These are phyloP conservation scores for Leersia perrieri DNA, from an alignment of 176 grass and related monocot genomes.

Conservation along the genomic window DNA sequence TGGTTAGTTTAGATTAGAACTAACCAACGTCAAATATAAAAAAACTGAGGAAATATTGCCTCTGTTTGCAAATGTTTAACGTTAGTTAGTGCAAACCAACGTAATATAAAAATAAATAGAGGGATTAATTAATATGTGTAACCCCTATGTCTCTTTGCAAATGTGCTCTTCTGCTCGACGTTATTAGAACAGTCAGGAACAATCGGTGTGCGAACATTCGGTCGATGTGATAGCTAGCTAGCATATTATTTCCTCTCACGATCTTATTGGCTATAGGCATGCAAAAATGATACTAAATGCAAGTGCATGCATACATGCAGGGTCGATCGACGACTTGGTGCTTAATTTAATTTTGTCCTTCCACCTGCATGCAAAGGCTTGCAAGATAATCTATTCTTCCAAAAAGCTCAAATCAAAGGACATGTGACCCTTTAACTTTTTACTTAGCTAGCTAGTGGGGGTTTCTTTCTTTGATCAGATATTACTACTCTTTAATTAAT, in stretches of 20 bases:
- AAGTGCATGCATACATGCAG: background rate
- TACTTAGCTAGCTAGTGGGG: background rate
- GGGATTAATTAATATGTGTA: too few relatives aligned
- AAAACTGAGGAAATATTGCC: too few relatives aligned
- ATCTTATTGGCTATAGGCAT: background rate
- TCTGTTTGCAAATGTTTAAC: too few relatives aligned
- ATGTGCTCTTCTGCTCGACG: too few relatives aligned
- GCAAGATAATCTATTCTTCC: constrained; percentile 1
- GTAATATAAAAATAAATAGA: too few relatives aligned
- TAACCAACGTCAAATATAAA: too few relatives aligned
- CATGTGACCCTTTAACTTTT: background rate
- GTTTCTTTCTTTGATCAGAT: background rate
- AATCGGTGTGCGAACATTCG: too few relatives aligned
- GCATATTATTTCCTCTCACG: background rate
- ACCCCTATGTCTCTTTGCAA: too few relatives aligned
- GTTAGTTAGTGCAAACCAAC: too few relatives aligned
- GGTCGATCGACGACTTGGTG: background rate
- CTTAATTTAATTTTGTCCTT: background rate
- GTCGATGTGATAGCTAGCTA: too few relatives aligned
- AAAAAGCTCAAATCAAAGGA: background rate
- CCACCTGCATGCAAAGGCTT: background rate
- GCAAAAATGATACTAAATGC: background rate
- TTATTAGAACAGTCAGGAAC: too few relatives aligned
- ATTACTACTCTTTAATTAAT: background rate
- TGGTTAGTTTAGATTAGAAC: too few relatives aligned